phyloP scores from a whole-genome alignment of 305 asterid species.

The Solanum hybrid region DNA sequence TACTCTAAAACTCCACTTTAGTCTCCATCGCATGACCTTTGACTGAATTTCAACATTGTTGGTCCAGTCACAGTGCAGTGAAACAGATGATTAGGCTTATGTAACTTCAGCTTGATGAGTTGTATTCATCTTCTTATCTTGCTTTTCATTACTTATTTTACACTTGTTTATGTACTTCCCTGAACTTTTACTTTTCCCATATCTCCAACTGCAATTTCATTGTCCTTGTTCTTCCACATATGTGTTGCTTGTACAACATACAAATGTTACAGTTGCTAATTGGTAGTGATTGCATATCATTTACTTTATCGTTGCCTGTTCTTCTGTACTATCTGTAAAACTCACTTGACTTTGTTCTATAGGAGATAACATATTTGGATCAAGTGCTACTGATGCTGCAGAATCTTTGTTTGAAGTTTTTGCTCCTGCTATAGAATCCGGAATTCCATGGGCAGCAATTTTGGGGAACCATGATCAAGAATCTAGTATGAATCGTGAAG shows the following conservation, averaged over 20 bases:
- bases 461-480: constrained; percentile 96
- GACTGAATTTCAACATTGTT: not conserved
- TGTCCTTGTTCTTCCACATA: not conserved
- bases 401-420: constrained; percentile 70
- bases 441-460: constrained; percentile 91
- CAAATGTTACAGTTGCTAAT: not conserved
- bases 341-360: constrained; percentile 11
- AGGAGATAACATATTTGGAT: constrained; percentile 91
- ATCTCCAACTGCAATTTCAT: not conserved
- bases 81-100: not conserved
- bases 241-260: not conserved
- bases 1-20: not conserved
- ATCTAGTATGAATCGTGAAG: constrained; percentile 88
- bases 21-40: not conserved
- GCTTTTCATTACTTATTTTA: not conserved
- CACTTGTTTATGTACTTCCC: not conserved
- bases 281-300: not conserved
- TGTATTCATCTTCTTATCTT: not conserved
- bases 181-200: not conserved
- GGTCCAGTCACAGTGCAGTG: not conserved
- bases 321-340: not conserved
- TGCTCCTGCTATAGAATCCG: constrained; percentile 50
- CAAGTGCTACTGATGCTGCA: constrained; percentile 75
- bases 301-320: not conserved
- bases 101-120: too few relatives aligned